Evolutionary conservation across 2,329 filamentous ascomycete genomes (phyloP), one percentile per base, ranked within the genome.

Genomic region (Pseudogymnoascus sp.): DNA sequence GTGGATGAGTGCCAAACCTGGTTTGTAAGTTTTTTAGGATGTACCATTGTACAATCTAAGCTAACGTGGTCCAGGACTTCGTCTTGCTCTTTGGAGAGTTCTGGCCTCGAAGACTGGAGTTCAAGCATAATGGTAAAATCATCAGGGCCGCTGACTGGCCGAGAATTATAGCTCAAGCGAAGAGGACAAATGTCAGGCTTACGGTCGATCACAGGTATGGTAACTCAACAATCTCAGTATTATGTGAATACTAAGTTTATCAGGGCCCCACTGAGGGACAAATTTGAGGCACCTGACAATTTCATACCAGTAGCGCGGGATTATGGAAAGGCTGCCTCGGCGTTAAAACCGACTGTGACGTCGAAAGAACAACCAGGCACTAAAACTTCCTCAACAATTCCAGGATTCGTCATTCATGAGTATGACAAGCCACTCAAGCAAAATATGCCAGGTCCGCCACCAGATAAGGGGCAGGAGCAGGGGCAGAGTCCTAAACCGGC

Each of bases 61-160:
- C 35, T 46, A 37, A 61, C 37, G 14, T 14, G 16, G 6, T 10
- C 12, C 22, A 71, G 78, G 68, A 68, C 3, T 80, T 81, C 53
- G 41, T 78, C 2, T 72, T 76, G 0, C 76, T 78, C 43, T 81
- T 81, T 50, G 70, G 72, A 41, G 73, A 75, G 5, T 79, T 79
- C 64, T 80, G 78, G 77, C 78, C 78, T 0, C 68, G 68, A 8
- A 65, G 66, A 1, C 63, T 78, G 1, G 72, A 73, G n/a, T 78
- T 80, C 35, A 74, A 69, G 53, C 72, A 73, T 24, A 71, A 72
- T 16, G 70, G 70, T 6, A 72, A 71, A 46, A 61, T 67, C 2
- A 59, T 77, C 2, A 70, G 46, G 12, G 62, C 64, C 1, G 61
- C 65, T 2, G 65, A 70, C 31, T 75, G 72, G 73, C 65, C 69